phyloP scores from a whole-genome alignment of 495 filamentous ascomycete genomes.

The Daldinia concentrica region DNA sequence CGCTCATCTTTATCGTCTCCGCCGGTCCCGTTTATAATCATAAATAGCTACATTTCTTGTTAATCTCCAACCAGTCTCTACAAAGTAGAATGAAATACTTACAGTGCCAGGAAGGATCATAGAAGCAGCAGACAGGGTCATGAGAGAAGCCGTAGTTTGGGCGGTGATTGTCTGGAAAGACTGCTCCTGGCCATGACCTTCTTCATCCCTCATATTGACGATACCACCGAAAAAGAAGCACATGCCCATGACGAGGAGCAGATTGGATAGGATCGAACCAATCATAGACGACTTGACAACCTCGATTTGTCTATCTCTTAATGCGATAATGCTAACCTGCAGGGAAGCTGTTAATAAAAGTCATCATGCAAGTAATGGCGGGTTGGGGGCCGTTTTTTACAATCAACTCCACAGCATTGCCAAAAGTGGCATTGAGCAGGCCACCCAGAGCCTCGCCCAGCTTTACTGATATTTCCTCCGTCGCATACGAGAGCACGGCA shows the following conservation, averaged over 20 bases:
- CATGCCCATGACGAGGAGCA: conserved; percentile 93
- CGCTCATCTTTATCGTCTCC: conserved; percentile 51
- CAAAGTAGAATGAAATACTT: conserved; percentile 49
- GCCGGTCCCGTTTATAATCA: conserved; percentile 51
- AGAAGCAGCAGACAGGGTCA: conserved; percentile 90
- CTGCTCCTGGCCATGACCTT: conserved; percentile 67
- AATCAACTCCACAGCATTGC: conserved; percentile 98
- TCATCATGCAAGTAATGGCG: conserved; percentile 18
- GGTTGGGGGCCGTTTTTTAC: conserved; percentile 62
- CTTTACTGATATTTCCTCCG: conserved; percentile 85
- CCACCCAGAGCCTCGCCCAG: conserved; percentile 92
- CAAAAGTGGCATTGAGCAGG: conserved; percentile 94
- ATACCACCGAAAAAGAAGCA: conserved; percentile 94
- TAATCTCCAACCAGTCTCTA: conserved; percentile 9
- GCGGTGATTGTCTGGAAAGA: conserved; percentile 87
- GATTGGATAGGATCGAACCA: conserved; percentile 94
- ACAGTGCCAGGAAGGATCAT: conserved; percentile 92
- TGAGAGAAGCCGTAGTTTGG: conserved; percentile 94
- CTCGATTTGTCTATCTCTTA: conserved; percentile 85
- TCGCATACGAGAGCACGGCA: conserved; percentile 92
- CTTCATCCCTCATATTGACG: conserved; percentile 56
- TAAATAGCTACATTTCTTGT: conserved; percentile 49
- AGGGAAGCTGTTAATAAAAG: conserved; percentile 30
- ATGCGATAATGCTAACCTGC: conserved; percentile 92
- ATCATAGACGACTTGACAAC: conserved; percentile 99